Percentiles rank a stretch among this genome's conserved stretches.
These are phyloP conservation scores for Xylariales sp. DNA, from an alignment of 2,329 filamentous ascomycete species.

Conservation along the genomic window DNA sequence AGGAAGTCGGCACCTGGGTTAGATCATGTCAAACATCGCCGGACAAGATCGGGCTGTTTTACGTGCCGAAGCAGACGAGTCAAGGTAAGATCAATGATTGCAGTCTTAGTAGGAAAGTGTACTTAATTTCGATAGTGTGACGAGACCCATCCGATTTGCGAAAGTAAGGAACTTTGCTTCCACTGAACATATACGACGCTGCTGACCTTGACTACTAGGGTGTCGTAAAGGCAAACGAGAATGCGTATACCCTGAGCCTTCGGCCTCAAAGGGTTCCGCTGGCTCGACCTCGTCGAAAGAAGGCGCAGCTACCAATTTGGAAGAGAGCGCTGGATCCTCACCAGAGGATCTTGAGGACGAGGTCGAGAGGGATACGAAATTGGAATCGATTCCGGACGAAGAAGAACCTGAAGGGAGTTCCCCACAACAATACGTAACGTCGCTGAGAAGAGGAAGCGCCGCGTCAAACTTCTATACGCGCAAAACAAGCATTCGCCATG, in stretches of 20 bases:
- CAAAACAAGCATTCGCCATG: constrained; percentile 34
- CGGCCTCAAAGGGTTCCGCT: constrained; percentile 37
- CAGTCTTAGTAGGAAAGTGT: constrained; percentile 13
- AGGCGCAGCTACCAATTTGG: constrained; percentile 29
- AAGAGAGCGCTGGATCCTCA: constrained; percentile 48
- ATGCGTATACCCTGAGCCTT: constrained; percentile 79
- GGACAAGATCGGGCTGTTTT: constrained; percentile 89
- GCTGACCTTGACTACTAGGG: constrained; percentile 44
- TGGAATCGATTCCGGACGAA: constrained; percentile 52
- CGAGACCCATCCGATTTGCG: constrained; percentile 80
- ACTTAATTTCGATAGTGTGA: constrained; percentile 65
- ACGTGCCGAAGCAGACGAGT: constrained; percentile 87
- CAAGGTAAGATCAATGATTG: constrained; percentile 49
- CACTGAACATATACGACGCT: constrained; percentile 4
- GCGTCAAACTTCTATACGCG: constrained; percentile 32
- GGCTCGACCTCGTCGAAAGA: constrained; percentile 34
- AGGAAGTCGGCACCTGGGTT: constrained; percentile 46
- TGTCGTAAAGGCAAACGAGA: constrained; percentile 90
- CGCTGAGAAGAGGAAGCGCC: constrained; percentile 32
- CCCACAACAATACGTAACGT: constrained; percentile 16
- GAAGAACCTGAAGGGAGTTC: constrained; percentile 39
- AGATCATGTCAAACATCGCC: constrained; percentile 85
- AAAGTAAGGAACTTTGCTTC: constrained; percentile 47
- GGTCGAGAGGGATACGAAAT: constrained; percentile 34
- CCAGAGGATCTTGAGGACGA: constrained; percentile 48